Percentiles rank a stretch among this genome's conserved stretches.
These are phyloP conservation scores for Solanum hybrid DNA, from an alignment of 305 asterid genomes.

Conservation along the genomic window DNA sequence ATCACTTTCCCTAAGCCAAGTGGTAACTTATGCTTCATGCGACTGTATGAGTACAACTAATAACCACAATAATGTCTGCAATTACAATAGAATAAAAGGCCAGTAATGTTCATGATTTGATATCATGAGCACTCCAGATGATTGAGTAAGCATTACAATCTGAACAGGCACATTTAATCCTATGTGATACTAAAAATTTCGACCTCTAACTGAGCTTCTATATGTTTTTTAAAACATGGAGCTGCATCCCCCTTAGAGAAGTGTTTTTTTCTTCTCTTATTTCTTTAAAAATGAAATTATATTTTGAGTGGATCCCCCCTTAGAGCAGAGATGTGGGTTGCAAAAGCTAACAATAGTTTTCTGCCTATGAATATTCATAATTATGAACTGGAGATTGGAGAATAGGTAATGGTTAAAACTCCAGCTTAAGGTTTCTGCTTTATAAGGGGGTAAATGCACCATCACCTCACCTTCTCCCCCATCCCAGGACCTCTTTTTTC, in stretches of 20 bases:
- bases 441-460: not conserved
- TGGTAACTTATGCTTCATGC: not conserved
- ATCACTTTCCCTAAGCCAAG: not conserved
- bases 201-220: not conserved
- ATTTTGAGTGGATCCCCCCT: not conserved
- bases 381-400: not conserved
- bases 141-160: not conserved
- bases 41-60: not conserved
- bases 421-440: not conserved
- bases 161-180: not conserved
- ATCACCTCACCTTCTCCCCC: not conserved
- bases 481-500: not conserved
- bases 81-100: not conserved
- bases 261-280: not conserved
- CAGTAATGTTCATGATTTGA: not conserved
- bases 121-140: not conserved
- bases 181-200: not conserved
- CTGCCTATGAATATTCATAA: not conserved
- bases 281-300: not conserved
- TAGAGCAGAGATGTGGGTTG: not conserved
- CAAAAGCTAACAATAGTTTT: not conserved
- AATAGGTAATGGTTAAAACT: not conserved
- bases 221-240: not conserved
- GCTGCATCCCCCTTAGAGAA: not conserved
- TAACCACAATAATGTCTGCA: not conserved